Evolutionary conservation across 805 yeast genomes (phyloP), one percentile per base, ranked within the genome.

Genomic region (Saturnispora quitensis): DNA sequence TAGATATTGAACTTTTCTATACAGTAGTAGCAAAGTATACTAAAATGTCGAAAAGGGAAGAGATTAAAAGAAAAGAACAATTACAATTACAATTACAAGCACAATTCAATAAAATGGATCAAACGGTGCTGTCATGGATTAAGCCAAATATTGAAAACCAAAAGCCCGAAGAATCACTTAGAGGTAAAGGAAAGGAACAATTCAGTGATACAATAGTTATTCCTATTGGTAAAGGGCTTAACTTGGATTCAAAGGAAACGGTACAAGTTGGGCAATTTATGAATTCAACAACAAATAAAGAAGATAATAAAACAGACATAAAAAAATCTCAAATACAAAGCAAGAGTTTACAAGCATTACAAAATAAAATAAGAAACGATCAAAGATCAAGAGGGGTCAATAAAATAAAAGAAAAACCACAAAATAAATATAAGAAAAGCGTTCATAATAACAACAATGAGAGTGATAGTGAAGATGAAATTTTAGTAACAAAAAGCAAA

Each of bases 1-100:
- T n/a, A 38, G 5, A 18, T 7, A 38, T 4, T 17, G 9, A 6
- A 25, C 12, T 10, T 15, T 31, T 31, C 15, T 4, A 31, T 9
- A 10, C 3, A 10, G 5, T 12, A 10, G 5, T 6, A 1, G 8
- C 15, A 31, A 31, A 13, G 15, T 31, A 31, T 31, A 31, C 15
- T 10, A 12, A 18, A 13, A 62, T 60, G 64, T 55, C 64, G 1
- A 60, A 58, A 27, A 44, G 77, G 38, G 63, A 71, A 40, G 78
- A 75, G 45, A 75, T 76, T 40, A 70, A 73, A 55, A 61, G 66
- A 43, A 76, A 76, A 55, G 75, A 76, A 52, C 71, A 69, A 28
- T 63, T 78, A 4, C 81, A 74, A 53, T 69, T 76, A 15, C 66
- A 66, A 50, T 72, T 77, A 55, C 78, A 74, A 58, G 63, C 73